Conservation (phyloP, 2,329 filamentous ascomycete species). For the Venturia asperata region DNA sequence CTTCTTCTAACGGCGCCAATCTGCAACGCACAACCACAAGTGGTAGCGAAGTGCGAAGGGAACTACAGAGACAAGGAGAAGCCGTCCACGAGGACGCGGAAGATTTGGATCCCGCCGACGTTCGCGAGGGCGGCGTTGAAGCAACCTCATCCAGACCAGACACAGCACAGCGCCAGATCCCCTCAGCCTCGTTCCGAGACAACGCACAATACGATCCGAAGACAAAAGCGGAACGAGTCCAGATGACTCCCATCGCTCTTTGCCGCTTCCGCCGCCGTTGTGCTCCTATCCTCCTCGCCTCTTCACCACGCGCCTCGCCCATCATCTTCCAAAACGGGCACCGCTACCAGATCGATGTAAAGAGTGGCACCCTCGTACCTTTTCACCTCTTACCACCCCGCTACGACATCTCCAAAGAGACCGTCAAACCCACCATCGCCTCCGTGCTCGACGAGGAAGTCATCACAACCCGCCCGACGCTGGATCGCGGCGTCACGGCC, state of each 20-base stretch:
- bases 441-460: neutral
- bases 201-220: conserved; percentile 14
- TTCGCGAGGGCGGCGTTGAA: conserved; percentile 8
- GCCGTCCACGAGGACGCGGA: neutral
- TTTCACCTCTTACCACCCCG: conserved; percentile 18
- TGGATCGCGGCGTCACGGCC: conserved; percentile 11
- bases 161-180: neutral
- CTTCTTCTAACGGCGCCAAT: neutral
- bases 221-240: neutral
- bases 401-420: conserved; percentile 12
- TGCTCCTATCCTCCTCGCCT: conserved; percentile 38
- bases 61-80: neutral
- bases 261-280: conserved; percentile 42
- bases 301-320: conserved; percentile 40
- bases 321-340: conserved; percentile 38
- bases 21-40: conserved; percentile 9
- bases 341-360: conserved; percentile 37
- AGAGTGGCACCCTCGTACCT: conserved; percentile 4
- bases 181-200: neutral
- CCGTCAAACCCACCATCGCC: neutral
- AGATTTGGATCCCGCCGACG: conserved; percentile 12
- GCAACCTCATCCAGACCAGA: neutral
- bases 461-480: neutral
- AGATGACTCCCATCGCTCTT: conserved; percentile 4
- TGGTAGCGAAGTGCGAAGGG: neutral